phyloP scores from a whole-genome alignment of 805 yeast species.

The Myxozyma geophila region DNA sequence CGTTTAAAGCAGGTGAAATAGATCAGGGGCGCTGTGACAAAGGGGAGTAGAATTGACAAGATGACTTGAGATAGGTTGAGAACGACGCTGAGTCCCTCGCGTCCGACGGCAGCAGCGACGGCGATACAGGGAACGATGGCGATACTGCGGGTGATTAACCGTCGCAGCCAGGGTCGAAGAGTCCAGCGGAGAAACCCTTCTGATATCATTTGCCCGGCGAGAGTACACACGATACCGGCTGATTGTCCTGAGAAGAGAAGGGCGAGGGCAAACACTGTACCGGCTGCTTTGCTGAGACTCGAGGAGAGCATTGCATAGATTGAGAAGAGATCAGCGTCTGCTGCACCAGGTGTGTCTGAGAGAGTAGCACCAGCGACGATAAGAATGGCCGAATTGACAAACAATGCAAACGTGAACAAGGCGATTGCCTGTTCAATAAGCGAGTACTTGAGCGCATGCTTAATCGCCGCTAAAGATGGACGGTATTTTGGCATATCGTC shows the following conservation, averaged over 20 bases:
- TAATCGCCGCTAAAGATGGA: slow-evolving; percentile 76
- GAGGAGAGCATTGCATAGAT: slow-evolving; percentile 67
- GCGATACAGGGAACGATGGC: slow-evolving; percentile 81
- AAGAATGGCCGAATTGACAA: slow-evolving; percentile 82
- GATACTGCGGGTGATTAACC: slow-evolving; percentile 75
- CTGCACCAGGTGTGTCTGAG: slow-evolving; percentile 63
- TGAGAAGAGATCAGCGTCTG: slow-evolving; percentile 78
- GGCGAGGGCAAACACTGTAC: slow-evolving; percentile 83
- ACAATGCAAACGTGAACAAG: slow-evolving; percentile 77
- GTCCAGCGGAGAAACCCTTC: slow-evolving; percentile 90
- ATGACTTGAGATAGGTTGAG: slow-evolving; percentile 87
- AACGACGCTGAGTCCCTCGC: slow-evolving; percentile 69
- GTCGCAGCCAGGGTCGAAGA: slow-evolving; percentile 75
- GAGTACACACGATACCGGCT: slow-evolving; percentile 91
- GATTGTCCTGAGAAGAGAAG: slow-evolving; percentile 83
- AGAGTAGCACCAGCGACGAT: slow-evolving; percentile 84
- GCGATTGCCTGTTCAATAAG: slow-evolving; percentile 72
- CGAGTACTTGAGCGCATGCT: slow-evolving; percentile 73
- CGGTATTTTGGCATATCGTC: slow-evolving; percentile 50
- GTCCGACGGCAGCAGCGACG: slow-evolving; percentile 75
- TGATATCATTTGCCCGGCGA: slow-evolving; percentile 85
- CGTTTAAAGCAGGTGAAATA: slow-evolving; percentile 74
- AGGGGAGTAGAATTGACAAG: slow-evolving; percentile 78
- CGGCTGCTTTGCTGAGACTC: slow-evolving; percentile 73
- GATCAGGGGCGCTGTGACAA: slow-evolving; percentile 81